A percentile compares a stretch with the other conserved stretches of the same genome.
Evolutionary conservation across 1,284 basidiomycete species (phyloP).

Genomic region (Caloboletus firmus): DNA sequence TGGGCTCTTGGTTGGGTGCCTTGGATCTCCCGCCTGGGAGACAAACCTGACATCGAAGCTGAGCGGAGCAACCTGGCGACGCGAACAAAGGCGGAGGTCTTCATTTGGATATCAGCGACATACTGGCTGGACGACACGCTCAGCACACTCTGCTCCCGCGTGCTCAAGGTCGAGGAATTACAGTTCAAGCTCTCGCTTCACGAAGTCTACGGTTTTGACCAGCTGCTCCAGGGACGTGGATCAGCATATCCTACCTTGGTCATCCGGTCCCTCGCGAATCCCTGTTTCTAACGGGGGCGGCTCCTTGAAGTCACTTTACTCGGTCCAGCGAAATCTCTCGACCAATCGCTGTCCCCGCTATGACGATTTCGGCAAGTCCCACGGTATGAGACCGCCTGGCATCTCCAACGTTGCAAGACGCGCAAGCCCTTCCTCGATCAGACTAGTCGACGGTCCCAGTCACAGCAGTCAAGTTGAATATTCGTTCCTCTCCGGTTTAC

Average conservation of each 20-base stretch:
- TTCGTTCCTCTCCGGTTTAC: conserved; percentile 26
- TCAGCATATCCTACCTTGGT: not conserved
- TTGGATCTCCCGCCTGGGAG: conserved; percentile 35
- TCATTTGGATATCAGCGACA: conserved; percentile 10
- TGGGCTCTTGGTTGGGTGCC: conserved; percentile 29
- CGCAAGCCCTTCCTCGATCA: conserved; percentile 26
- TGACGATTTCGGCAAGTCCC: conserved; percentile 14
- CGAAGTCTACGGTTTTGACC: conserved; percentile 13
- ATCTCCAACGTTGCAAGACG: conserved; percentile 5
- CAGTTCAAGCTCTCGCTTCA: conserved; percentile 2
- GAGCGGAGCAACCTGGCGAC: conserved; percentile 9
- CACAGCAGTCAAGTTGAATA: conserved; percentile 21
- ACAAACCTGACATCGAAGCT: conserved; percentile 19
- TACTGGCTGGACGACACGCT: conserved; percentile 2
- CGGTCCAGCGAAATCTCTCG: not conserved
- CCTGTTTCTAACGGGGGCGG: not conserved
- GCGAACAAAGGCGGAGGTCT: not conserved
- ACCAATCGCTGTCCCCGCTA: not conserved
- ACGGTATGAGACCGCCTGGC: not conserved
- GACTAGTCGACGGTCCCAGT: conserved; percentile 22
- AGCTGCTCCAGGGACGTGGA: conserved; percentile 5
- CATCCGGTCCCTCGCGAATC: not conserved
- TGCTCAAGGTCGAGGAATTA: not conserved
- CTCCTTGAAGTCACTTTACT: not conserved
- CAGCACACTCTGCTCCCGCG: conserved; percentile 2